Base-by-base conservation (phyloP, 2,329 filamentous ascomycete genomes). In the Phoma sp. region DNA sequence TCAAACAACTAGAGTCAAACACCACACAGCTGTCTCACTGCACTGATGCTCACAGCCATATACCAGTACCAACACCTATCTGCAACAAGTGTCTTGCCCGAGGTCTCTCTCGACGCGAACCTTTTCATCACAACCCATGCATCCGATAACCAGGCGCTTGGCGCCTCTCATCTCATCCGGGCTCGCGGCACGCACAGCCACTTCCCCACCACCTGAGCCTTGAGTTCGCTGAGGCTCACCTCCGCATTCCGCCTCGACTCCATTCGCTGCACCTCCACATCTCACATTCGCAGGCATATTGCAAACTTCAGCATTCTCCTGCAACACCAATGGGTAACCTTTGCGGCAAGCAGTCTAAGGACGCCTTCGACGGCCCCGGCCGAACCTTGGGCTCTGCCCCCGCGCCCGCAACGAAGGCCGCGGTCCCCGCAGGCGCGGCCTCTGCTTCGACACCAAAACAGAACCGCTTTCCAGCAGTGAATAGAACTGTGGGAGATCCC, bases 261-360 rank as follows among this genome's bases (percentile, higher is more conserved):
- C 55, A 61, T 59, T 66, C 55, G 64, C 56, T 36, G 10, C 22
- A 25, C 13, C 47, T 41, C 42, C 36, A 37, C 42, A 37, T 44
- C 25, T 11, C 18, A 27, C 37, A 24, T 22, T 27, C 6, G 14
- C 44, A 30, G 24, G n/a, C 22, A 35, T 25, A 33, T 10, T 8
- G 30, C 25, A 9, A 35, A 39, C 13, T 2, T 10, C 29, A 22
- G 37, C 39, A 4, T n/a, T 24, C 22, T 41, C 46, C 55, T 74
- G 55, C 50, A 52, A 47, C 47, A 49, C 25, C 50, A 61, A 96
- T 97, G 93, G 93, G 93, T 55, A 93, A 91, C 74, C 83, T 91
- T 77, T 96, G 90, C 79, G 90, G 91, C 72, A 92, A 91, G 58
- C 58, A 73, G 74, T 82, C 84, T 59, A 68, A 79, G 60, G 65